Evolutionary conservation across 129 eudicot genomes (phyloP).

Genomic region (Oenanthe sinensis): DNA sequence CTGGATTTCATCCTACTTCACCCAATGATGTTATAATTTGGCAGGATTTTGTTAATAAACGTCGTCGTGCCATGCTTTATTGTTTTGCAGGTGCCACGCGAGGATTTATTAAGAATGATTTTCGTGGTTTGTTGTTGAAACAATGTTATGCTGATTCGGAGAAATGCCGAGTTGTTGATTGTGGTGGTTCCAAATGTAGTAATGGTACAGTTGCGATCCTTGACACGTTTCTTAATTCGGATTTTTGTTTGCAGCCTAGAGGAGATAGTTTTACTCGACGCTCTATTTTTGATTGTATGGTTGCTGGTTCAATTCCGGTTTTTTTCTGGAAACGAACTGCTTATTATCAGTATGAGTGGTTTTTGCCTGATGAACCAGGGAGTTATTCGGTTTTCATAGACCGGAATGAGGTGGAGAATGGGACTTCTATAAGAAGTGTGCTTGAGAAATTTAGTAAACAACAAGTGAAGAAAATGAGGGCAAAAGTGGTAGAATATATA

Average conservation of each 20-base stretch:
- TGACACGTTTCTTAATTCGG: constrained; percentile 70
- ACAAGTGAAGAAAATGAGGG: constrained; percentile 57
- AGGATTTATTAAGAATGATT: constrained; percentile 68
- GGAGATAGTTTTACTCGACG: constrained; percentile 94
- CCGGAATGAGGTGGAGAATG: constrained; percentile 61
- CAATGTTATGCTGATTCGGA: constrained; percentile 57
- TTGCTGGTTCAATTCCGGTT: constrained; percentile 93
- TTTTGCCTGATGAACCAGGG: constrained; percentile 53
- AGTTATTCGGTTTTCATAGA: constrained; percentile 87
- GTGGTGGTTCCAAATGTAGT: constrained; percentile 65
- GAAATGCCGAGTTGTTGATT: constrained; percentile 68
- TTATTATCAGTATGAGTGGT: constrained; percentile 84
- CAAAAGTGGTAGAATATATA: constrained; percentile 68
- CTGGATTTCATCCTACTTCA: constrained; percentile 86
- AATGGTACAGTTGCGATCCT: constrained; percentile 61
- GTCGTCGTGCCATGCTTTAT: constrained; percentile 39
- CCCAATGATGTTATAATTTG: constrained; percentile 44
- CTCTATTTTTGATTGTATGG: constrained; percentile 86
- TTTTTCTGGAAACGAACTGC: constrained; percentile 92
- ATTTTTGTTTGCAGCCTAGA: constrained; percentile 78
- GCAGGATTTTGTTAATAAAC: constrained; percentile 63
- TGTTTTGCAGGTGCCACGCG: constrained; percentile 93
- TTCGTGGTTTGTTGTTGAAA: constrained; percentile 46
- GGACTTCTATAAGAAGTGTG: constrained; percentile 51
- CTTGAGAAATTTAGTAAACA: constrained; percentile 46